Base-by-base conservation (phyloP, 2,329 filamentous ascomycete species). In the Beauveria caledonica region DNA sequence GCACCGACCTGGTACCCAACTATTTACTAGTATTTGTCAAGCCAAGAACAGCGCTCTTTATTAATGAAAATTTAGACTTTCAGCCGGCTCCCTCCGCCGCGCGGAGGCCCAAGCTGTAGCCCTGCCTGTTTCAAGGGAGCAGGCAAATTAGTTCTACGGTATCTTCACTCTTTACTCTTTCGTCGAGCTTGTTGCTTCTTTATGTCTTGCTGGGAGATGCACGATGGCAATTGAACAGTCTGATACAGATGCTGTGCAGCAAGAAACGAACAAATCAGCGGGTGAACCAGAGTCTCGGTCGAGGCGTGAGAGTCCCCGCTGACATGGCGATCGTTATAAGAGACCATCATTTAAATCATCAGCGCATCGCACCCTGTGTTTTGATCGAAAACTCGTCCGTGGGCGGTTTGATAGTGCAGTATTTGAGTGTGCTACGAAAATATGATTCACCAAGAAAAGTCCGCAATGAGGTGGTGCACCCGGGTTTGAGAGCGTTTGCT, bases 401-500 rank as follows among this genome's bases (percentile, higher is more conserved):
- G 45, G 54, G 54, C 19, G 44, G 8, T 11, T n/a, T 27, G 44
- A 13, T 36, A 40, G 44, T 25, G 15, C 50, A 11, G 25, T 19
- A 17, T 15, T 39, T 10, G 2, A 17, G 8, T 17, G 39, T 54
- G 36, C 33, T 29, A 55, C 52, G 11, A 55, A 23, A 17, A 39
- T 17, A 44, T 44, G 10, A n/a, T 49, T 49, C 15, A 17, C 21
- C 3, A 19, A 11, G 51, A 42, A 36, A 36, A 19, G 10, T 21
- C 23, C 11, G 51, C 17, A 29, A 21, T 45, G 39, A 45, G 53
- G n/a, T 33, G 33, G 51, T 55, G 39, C 17, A 15, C 40, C n/a
- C 10, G 25, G 42, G 53, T 46, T 56, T 56, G 53, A 56, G 27
- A 56, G 53, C 33, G 53, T 56, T 56, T 56, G 53, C 25, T 33